Base-by-base conservation (phyloP, 148 eudicot genomes). In the Camellia lanceoleosa region DNA sequence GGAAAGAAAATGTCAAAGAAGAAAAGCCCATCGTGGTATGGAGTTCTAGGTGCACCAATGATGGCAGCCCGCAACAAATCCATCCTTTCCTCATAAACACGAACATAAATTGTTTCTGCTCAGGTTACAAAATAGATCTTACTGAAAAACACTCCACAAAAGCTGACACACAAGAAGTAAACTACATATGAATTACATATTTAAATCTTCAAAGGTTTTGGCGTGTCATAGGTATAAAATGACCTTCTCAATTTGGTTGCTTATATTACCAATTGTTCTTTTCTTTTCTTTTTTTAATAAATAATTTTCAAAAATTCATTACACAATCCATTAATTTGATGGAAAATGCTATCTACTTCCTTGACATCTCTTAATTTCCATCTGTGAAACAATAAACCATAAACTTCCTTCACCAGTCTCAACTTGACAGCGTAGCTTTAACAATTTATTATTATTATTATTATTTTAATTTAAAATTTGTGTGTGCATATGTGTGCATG, bases 71-170 rank as follows among this genome's bases (percentile, higher is more conserved):
- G 92, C 55, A 97, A 68, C 77, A 97, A 87, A 84, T 97, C 94
- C 93, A 94, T 94, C 83, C 98, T 88, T 68, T 97, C 99, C 87
- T 94, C 99, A 30, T 91, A 97, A 71, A 90, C 87, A 10, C 97
- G 99, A 43, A 92, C 95, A 82, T 83, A 91, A 63, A 97, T 94
- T 12, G 88, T 86, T 75, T 94, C 99, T 94, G 92, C 82, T 65
- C 73, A 43, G 61, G 60, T 41, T 41, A 82, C 15, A 83, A 70
- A 63, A 11, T 0, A 70, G 77, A 69, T 67, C 49, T 47, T 3
- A 75, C 20, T 71, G 69, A 75, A 23, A 76, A 74, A 55, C 9
- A 65, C 19, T 13, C 15, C 42, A 49, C n/a, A 18, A 19, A 18
- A 56, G 18, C 19, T 16, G 8, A 10, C 15, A 30, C 9, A 68